Percentiles rank a stretch among this genome's conserved stretches.
These are phyloP conservation scores for Candida chilensis DNA, from an alignment of 805 yeast species.

Conservation along the genomic window DNA sequence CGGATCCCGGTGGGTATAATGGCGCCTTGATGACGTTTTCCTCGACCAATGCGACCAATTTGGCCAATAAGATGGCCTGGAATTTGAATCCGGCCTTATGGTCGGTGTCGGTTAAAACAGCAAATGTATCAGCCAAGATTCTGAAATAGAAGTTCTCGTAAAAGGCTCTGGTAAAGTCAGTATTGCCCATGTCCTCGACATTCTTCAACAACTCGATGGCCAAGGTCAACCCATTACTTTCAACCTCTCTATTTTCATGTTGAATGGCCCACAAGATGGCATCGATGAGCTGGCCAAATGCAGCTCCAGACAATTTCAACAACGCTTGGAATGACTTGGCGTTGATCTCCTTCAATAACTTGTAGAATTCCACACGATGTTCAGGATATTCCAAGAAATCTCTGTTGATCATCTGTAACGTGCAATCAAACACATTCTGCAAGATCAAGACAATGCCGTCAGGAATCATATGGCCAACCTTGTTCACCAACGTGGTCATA, in stretches of 20 bases:
- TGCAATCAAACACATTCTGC: conserved; percentile 88
- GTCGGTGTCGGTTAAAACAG: conserved; percentile 91
- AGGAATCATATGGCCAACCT: conserved; percentile 82
- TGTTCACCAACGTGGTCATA: conserved; percentile 80
- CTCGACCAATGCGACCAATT: conserved; percentile 75
- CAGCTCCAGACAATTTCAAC: conserved; percentile 81
- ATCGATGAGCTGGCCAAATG: conserved; percentile 84
- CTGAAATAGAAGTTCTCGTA: conserved; percentile 84
- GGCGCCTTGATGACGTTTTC: conserved; percentile 69
- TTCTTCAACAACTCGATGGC: conserved; percentile 79
- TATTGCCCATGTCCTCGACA: conserved; percentile 67
- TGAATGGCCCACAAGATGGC: conserved; percentile 98
- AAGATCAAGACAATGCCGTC: conserved; percentile 82
- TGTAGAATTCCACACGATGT: conserved; percentile 94
- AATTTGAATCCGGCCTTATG: conserved; percentile 93
- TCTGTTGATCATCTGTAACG: conserved; percentile 90
- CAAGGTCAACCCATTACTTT: conserved; percentile 79
- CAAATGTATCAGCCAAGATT: conserved; percentile 85
- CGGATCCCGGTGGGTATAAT: conserved; percentile 70
- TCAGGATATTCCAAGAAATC: conserved; percentile 97
- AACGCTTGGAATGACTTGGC: conserved; percentile 79
- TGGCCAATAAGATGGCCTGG: conserved; percentile 79
- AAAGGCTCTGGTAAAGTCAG: conserved; percentile 74
- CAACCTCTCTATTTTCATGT: conserved; percentile 95
- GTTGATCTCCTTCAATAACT: conserved; percentile 80